Base-by-base conservation (phyloP, 306 rosid genomes). In the Erythrophleum fordii region DNA sequence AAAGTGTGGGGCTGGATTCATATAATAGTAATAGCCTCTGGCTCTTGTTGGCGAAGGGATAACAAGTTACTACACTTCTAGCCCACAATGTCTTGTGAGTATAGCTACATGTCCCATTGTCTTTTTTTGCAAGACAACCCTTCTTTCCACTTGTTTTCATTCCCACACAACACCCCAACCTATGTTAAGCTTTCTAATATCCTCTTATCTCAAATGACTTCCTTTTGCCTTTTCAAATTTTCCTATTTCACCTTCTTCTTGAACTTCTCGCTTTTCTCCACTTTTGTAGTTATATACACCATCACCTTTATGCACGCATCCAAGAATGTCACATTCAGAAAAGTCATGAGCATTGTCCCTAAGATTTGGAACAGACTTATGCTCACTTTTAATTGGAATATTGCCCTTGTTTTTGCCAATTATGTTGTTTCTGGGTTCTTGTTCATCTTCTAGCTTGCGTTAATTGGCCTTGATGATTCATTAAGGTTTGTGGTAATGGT, bases 221-320 rank as follows among this genome's bases (percentile, higher is more conserved):
- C 17, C 17, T 75, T 16, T 2, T 66, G 34, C 72, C 83, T 87
- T 34, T 66, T 87, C 84, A 76, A 84, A 14, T 73, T 69, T 6
- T 72, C 41, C 11, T 87, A 84, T 70, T 34, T 84, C 58, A 87
- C 81, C 55, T 35, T 76, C 75, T 2, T 65, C 76, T 69, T 87
- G 59, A 76, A 62, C 76, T 75, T 84, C 53, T 55, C 78, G 52
- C 84, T 87, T 18, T 80, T 87, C 69, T 81, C 88, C 66, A 84
- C 86, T 77, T 87, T 86, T n/a, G 85, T 86, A 0, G 86, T 87
- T 26, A 88, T 84, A 2, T 84, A 75, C 82, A 76, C 86, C 18
- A 35, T 84, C 23, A 88, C 90, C 2, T 78, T 72, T n/a, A 62
- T 79, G 3, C 82, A 81, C 86, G 82, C 86, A 0, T 56, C 34